phyloP scores from a whole-genome alignment of 139 green algal genomes.

The Penium margaritaceum region DNA sequence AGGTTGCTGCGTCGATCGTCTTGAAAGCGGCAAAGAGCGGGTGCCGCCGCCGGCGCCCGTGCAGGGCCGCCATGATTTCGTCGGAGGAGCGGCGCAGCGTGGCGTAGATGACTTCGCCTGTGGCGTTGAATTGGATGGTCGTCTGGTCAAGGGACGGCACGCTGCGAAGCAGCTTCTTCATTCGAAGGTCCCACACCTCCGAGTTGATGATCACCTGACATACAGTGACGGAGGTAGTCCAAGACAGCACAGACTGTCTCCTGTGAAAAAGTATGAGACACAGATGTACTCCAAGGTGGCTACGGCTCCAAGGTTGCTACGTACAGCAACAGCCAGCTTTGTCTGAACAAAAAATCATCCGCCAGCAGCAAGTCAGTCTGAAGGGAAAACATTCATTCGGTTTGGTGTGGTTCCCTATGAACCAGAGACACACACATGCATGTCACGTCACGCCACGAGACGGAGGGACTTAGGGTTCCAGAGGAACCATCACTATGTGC shows the following conservation, averaged over 20 bases:
- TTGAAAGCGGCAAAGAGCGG: constrained; percentile 61
- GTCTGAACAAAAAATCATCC: not conserved
- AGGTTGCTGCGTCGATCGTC: constrained; percentile 60
- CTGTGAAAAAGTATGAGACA: not conserved
- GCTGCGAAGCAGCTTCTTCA: constrained; percentile 57
- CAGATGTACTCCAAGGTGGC: too few species aligned
- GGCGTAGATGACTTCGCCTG: constrained; percentile 52
- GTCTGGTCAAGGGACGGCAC: constrained; percentile 61
- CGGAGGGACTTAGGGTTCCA: not conserved
- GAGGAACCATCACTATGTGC: not conserved
- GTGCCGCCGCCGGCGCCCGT: constrained; percentile 50
- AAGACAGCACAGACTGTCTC: not conserved
- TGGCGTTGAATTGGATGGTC: constrained; percentile 48
- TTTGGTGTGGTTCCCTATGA: too few species aligned
- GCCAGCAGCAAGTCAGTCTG: not conserved
- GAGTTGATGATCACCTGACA: constrained; percentile 58
- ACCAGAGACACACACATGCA: not conserved
- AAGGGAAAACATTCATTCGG: too few species aligned
- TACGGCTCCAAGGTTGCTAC: too few species aligned
- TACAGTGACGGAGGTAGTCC: not conserved
- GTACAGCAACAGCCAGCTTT: not conserved
- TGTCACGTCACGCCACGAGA: not conserved
- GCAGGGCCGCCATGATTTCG: constrained; percentile 23
- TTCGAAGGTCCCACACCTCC: constrained; percentile 71
- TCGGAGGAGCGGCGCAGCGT: constrained; percentile 46